Base-by-base conservation (phyloP, 2,329 filamentous ascomycete species). In the Graphilbum ipis-grandicollis region DNA sequence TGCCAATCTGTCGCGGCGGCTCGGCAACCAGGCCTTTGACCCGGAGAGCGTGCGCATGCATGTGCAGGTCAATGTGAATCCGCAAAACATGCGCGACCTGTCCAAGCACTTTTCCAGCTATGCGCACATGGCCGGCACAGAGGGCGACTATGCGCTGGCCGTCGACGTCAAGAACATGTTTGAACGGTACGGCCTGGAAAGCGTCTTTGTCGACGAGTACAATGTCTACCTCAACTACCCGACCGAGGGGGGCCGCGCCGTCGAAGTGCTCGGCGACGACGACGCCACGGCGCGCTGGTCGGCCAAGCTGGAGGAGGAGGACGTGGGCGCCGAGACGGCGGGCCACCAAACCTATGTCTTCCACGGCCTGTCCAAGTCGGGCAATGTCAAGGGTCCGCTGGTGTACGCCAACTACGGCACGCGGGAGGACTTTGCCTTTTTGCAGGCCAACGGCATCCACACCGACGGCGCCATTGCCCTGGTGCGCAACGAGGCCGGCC, bases 221-320 rank as follows among this genome's bases (percentile, higher is more conserved):
- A 68, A 79, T 48, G 86, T 92, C 14, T 96, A 94, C 52, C 62
- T 96, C 49, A 96, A 96, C 56, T 98, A 93, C 53, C 85, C 90
- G 0, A 79, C 66, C 44, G 59, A 68, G 21, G 77, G 72, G 41
- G 90, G 88, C 12, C 69, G 90, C 35, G 71, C 75, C 40, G 77
- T 98, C 29, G 75, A 86, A 43, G 81, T 98, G 35, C 62, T 93
- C 43, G 75, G 78, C 26, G 68, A 67, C 0, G 71, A 76, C 36
- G 75, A 66, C 2, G 55, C 62, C 42, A 12, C 19, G 12, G 61
- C 75, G 26, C 59, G 57, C 14, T 96, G 86, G 86, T 70, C 75
- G 39, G 90, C 88, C 12, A 69, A 68, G 43, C 60, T 98, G 35
- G 88, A 98, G 49, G 90, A 96, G 59, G 69, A 80, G 33, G 26